Evolutionary conservation across 805 yeast species (phyloP).

Genomic region (Isabelozyma pseudorhagii): DNA sequence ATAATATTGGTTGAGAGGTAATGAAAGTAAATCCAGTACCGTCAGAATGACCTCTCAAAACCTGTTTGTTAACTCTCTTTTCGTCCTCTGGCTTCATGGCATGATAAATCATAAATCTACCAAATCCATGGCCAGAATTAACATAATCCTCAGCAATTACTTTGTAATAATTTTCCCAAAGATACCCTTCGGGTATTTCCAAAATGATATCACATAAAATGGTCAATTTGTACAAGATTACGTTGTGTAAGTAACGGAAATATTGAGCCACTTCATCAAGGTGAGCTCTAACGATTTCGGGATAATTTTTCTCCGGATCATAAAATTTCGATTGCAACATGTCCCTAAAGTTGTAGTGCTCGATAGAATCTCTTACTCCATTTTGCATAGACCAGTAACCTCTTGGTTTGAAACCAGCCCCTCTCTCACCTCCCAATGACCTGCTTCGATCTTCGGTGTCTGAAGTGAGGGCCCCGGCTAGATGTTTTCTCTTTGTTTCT

Average conservation of each 20-base stretch:
- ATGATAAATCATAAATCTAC: slow-evolving; percentile 23
- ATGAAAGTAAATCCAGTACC: slow-evolving; percentile 39
- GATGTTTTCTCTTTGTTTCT: slow-evolving; percentile 18
- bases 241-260: slow-evolving; percentile 34
- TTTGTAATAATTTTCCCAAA: slow-evolving; percentile 34
- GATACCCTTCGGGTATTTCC: slow-evolving; percentile 45
- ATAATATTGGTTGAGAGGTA: slow-evolving; percentile 38
- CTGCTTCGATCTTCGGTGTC: slow-evolving; percentile 21
- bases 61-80: slow-evolving; percentile 32
- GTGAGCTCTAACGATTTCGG: slow-evolving; percentile 38
- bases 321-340: slow-evolving; percentile 32
- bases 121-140: slow-evolving; percentile 30
- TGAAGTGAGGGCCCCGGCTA: slow-evolving; percentile 28
- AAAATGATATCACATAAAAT: slow-evolving; percentile 42
- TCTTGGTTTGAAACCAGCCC: slow-evolving; percentile 46
- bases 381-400: slow-evolving; percentile 48
- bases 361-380: slow-evolving; percentile 42
- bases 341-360: slow-evolving; percentile 41
- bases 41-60: slow-evolving; percentile 50
- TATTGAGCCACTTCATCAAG: slow-evolving; percentile 38
- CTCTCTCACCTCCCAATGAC: slow-evolving; percentile 44
- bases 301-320: slow-evolving; percentile 25
- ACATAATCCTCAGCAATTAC: slow-evolving; percentile 1
- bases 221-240: slow-evolving; percentile 33
- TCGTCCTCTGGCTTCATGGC: slow-evolving; percentile 21